Conservation (phyloP, 768 basidiomycete species). For the Suillus bovinus region DNA sequence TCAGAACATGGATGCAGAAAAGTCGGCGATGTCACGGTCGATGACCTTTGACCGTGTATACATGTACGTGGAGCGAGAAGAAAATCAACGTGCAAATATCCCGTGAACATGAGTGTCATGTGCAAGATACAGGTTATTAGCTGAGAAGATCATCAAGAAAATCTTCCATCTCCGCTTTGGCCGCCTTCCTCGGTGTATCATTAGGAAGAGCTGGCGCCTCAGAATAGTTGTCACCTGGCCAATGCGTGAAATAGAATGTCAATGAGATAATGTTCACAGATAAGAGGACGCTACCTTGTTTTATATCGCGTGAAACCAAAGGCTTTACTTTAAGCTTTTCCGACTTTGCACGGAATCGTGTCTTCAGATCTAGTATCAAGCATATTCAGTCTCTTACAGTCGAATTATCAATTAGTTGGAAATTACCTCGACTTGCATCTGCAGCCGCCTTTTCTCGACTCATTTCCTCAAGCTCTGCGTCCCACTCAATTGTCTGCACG, state of each 20-base stretch:
- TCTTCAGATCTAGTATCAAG: slow-evolving; percentile 55
- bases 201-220: slow-evolving; percentile 59
- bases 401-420: background rate
- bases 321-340: slow-evolving; percentile 45
- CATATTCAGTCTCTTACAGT: background rate
- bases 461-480: slow-evolving; percentile 58
- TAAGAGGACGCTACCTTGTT: slow-evolving; percentile 33
- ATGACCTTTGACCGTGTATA: background rate
- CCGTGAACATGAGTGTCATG: background rate
- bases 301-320: slow-evolving; percentile 34
- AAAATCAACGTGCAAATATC: background rate
- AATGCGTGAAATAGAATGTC: background rate
- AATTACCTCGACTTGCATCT: slow-evolving; percentile 64
- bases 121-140: slow-evolving; percentile 21
- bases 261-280: background rate
- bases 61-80: background rate
- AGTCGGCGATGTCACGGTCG: background rate
- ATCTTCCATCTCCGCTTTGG: slow-evolving; percentile 66
- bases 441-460: slow-evolving; percentile 69
- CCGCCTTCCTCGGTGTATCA: slow-evolving; percentile 35
- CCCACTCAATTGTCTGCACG: slow-evolving; percentile 64
- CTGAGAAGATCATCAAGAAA: slow-evolving; percentile 67
- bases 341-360: slow-evolving; percentile 56
- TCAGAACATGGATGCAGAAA: background rate
- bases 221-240: slow-evolving; percentile 31